phyloP scores from a whole-genome alignment of 2,329 filamentous ascomycete genomes.

The Verticillium tricorpus region DNA sequence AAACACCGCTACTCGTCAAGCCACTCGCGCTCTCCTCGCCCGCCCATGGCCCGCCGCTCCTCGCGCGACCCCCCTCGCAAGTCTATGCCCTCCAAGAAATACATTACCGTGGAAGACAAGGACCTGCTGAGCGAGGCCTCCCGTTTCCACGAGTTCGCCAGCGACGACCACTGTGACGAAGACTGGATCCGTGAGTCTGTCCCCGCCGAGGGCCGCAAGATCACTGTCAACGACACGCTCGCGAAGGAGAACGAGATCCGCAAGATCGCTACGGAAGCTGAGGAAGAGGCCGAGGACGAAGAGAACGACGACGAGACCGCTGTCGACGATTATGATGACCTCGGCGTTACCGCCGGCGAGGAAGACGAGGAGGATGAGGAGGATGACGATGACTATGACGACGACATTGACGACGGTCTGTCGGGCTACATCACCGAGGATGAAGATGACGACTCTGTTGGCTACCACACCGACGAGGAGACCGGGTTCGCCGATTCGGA shows the following conservation, averaged over 20 bases:
- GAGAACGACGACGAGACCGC: slow-evolving; percentile 48
- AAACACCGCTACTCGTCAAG: slow-evolving; percentile 20
- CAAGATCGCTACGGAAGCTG: slow-evolving; percentile 79
- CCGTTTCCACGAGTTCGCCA: slow-evolving; percentile 88
- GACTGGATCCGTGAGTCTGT: slow-evolving; percentile 80
- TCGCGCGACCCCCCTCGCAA: slow-evolving; percentile 27
- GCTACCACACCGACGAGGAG: slow-evolving; percentile 71
- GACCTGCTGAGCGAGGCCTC: slow-evolving; percentile 52
- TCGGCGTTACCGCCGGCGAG: slow-evolving; percentile 44
- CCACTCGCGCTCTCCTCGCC: slow-evolving; percentile 11
- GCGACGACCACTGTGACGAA: slow-evolving; percentile 74
- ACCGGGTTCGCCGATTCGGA: slow-evolving; percentile 66
- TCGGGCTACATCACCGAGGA: slow-evolving; percentile 32
- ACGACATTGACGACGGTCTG: slow-evolving; percentile 39
- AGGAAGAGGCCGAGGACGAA: slow-evolving; percentile 77
- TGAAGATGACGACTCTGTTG: slow-evolving; percentile 53
- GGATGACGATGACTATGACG: slow-evolving; percentile 49
- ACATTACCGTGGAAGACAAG: slow-evolving; percentile 43
- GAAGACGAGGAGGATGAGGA: slow-evolving; percentile 48
- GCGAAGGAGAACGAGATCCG: slow-evolving; percentile 86
- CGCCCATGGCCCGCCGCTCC: slow-evolving; percentile 28
- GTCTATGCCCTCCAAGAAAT: slow-evolving; percentile 34
- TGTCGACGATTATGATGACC: slow-evolving; percentile 37
- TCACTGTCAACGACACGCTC: slow-evolving; percentile 87
- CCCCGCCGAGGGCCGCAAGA: slow-evolving; percentile 58